A percentile compares a stretch with the other conserved stretches of the same genome.
phyloP scores from a whole-genome alignment of 2,329 filamentous ascomycete species.

The Trichophyton schoenleinii region DNA sequence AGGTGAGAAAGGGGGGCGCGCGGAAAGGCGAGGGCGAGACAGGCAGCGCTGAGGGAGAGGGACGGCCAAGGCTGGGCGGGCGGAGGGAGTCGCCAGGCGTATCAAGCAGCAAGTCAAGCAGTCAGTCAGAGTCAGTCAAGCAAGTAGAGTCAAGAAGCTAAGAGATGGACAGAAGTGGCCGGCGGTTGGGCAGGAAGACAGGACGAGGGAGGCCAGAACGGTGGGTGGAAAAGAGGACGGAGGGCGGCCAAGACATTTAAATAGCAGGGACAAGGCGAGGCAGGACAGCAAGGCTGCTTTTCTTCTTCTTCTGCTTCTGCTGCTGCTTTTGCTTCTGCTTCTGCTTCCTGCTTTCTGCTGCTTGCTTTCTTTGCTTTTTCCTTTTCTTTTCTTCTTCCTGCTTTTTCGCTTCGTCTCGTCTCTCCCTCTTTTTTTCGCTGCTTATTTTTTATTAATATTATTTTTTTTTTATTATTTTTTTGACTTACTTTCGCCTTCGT shows the following conservation, averaged over 20 bases:
- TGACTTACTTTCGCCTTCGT: too few species aligned
- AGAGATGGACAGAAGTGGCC: too few species aligned
- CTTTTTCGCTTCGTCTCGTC: neutral
- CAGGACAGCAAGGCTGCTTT: neutral
- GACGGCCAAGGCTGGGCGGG: neutral
- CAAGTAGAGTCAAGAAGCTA: too few species aligned
- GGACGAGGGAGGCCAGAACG: constrained; percentile 7
- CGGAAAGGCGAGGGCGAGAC: neutral
- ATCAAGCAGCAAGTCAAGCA: too few species aligned
- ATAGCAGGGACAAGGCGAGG: neutral
- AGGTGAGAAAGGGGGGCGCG: neutral
- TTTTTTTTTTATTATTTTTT: too few species aligned
- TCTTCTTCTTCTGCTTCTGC: neutral
- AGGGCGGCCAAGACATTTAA: too few species aligned
- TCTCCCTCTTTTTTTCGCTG: too few species aligned
- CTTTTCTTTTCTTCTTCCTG: neutral
- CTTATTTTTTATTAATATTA: too few species aligned
- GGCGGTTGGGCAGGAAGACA: neutral
- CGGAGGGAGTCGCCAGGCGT: neutral
- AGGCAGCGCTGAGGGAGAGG: neutral
- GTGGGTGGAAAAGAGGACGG: neutral
- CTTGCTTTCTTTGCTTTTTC: neutral
- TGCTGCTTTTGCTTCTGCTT: neutral
- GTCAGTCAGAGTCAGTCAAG: too few species aligned
- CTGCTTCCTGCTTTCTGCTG: neutral